A percentile compares a stretch with the other conserved stretches of the same genome.
Conservation (phyloP, 495 filamentous ascomycete species). For the Neurospora sp. region DNA sequence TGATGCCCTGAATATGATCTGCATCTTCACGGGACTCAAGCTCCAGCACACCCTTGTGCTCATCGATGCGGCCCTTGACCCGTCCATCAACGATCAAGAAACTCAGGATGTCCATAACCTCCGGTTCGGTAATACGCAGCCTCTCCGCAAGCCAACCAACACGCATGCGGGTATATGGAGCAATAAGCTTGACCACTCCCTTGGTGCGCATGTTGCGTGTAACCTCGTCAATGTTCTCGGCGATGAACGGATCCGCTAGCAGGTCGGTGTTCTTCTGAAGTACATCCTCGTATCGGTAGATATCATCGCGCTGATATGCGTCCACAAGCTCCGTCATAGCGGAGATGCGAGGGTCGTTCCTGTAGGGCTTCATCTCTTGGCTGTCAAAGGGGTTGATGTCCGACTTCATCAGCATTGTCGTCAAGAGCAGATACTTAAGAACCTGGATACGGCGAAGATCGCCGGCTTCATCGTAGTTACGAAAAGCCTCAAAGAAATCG, state of each 20-base stretch:
- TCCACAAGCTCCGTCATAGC: conserved; percentile 97
- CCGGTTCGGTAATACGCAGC: conserved; percentile 69
- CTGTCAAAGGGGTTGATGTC: conserved; percentile 99
- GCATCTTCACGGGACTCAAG: conserved; percentile 66
- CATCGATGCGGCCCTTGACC: conserved; percentile 80
- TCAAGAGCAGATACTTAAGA: conserved; percentile 90
- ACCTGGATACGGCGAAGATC: conserved; percentile 94
- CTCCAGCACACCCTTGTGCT: conserved; percentile 71
- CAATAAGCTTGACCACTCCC: conserved; percentile 85
- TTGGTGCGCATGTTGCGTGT: conserved; percentile 97
- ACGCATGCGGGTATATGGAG: conserved; percentile 88
- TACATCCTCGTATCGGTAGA: conserved; percentile 79
- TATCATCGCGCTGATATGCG: conserved; percentile 92
- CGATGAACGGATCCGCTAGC: conserved; percentile 87
- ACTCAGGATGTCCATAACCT: conserved; percentile 88
- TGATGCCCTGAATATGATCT: conserved; percentile 62
- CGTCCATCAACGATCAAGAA: conserved; percentile 86
- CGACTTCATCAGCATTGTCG: conserved; percentile 98
- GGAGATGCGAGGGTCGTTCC: conserved; percentile 84
- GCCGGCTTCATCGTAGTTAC: conserved; percentile 97
- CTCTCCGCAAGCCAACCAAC: conserved; percentile 75
- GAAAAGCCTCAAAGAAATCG: conserved; percentile 97
- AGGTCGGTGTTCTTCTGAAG: conserved; percentile 84
- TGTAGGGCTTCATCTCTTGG: conserved; percentile 98
- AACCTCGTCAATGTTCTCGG: conserved; percentile 98